Conservation (phyloP, 805 yeast genomes). For the Pichia membranifaciens region DNA sequence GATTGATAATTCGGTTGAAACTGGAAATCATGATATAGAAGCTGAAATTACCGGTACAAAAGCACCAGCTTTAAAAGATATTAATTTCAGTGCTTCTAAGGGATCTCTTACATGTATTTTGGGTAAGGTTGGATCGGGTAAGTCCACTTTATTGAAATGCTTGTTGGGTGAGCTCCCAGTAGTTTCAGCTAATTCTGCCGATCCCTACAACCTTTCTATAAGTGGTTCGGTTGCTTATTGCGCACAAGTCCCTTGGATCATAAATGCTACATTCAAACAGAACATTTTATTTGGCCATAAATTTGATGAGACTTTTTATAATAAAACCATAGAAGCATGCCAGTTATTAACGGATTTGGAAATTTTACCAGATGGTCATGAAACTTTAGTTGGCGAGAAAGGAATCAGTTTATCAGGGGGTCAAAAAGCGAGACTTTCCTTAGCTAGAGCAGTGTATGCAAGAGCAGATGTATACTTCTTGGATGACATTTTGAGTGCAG, state of each 20-base stretch:
- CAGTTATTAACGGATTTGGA: constrained; percentile 75
- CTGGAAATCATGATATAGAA: constrained; percentile 34
- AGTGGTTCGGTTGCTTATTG: constrained; percentile 51
- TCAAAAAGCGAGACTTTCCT: constrained; percentile 89
- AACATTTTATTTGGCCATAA: constrained; percentile 85
- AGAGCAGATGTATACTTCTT: constrained; percentile 85
- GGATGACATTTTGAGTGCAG: constrained; percentile 94
- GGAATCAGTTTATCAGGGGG: constrained; percentile 97
- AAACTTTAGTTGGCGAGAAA: constrained; percentile 91
- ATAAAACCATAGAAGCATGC: constrained; percentile 77
- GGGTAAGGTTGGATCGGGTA: constrained; percentile 65
- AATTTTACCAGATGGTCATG: constrained; percentile 81
- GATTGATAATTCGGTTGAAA: constrained; percentile 2
- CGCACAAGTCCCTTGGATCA: constrained; percentile 85
- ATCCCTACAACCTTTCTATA: constrained; percentile 18
- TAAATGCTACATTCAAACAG: constrained; percentile 87
- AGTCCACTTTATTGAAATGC: constrained; percentile 50
- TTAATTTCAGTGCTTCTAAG: constrained; percentile 43
- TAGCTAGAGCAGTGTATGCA: constrained; percentile 93
- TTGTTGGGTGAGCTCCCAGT: constrained; percentile 49
- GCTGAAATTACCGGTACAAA: constrained; percentile 25
- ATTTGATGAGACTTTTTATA: constrained; percentile 75
- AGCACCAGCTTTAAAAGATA: constrained; percentile 39
- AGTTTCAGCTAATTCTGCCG: constrained; percentile 24
- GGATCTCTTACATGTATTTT: constrained; percentile 55